Evolutionary conservation across 208 protist species (phyloP), one percentile per base, ranked within the genome.

Genomic region (Trypanosomatidae sp.): DNA sequence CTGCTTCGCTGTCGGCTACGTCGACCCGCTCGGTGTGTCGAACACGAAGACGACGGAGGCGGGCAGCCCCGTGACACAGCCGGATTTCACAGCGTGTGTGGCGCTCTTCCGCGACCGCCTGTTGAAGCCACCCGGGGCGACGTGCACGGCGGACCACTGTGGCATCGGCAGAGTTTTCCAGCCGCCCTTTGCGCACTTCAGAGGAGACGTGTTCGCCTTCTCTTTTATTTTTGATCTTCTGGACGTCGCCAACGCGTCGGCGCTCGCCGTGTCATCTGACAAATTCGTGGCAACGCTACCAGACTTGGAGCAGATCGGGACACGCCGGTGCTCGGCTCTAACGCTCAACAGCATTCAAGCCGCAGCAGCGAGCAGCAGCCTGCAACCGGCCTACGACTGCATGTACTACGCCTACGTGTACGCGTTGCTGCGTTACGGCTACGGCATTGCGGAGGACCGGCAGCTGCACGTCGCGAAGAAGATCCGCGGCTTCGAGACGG

Each of bases 381-480:
- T 88, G 59, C 74, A 83, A 62, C 79, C 80, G 7, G 81, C 84
- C 58, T 88, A 85, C 76, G 80, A 88, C 74, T 97, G 93, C 69
- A 84, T 95, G 80, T 85, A 95, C 56, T 83, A 87, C 70, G 73
- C 86, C 28, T 97, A 93, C 71, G 66, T 91, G 10, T 92, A 91
- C 72, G 81, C 85, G 28, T 65, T 97, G 53, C 77, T 97, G 25
- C 76, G 71, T 13, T 7, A 92, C 66, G 88, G 88, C 9, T 90
- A 91, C 77, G 77, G 80, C 33, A 83, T 95, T 43, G 53, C 77
- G 8, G 68, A 84, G 10, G 74, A 87, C n/a, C 82, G 83, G 44
- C n/a, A 77, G 49, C 62, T 97, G 58, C 76, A 82, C 43, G 84
- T 95, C 50, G 87, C 72, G 10, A 95, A 97, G 81, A 93, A 92